Percentiles rank a stretch among this genome's conserved stretches.
These are phyloP conservation scores for Graphium sp. DNA, from an alignment of 2,329 filamentous ascomycete species.

Conservation along the genomic window DNA sequence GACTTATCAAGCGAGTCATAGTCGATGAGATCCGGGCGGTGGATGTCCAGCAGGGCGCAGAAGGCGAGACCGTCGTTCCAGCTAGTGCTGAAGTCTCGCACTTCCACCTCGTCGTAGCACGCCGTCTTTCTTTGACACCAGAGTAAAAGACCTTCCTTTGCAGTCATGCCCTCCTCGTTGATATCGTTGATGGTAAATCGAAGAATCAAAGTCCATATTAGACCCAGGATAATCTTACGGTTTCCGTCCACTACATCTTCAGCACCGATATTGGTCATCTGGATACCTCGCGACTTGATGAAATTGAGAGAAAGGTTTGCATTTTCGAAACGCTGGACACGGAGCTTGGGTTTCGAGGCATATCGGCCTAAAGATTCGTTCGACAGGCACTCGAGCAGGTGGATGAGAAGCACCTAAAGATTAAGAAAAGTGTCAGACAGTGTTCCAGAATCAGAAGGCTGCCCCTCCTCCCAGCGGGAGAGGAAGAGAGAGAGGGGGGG, in stretches of 20 bases:
- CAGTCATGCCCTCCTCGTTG: constrained; percentile 93
- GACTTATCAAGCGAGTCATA: constrained; percentile 88
- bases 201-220: constrained; percentile 97
- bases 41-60: constrained; percentile 90
- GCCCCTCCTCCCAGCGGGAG: background rate
- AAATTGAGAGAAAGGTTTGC: constrained; percentile 91
- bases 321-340: constrained; percentile 95
- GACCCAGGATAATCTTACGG: constrained; percentile 86
- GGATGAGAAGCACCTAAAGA: constrained; percentile 73
- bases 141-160: constrained; percentile 83
- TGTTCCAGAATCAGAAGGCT: background rate
- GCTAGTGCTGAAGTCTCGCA: constrained; percentile 84
- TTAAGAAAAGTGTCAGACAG: background rate
- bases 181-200: constrained; percentile 98
- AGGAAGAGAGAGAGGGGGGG: background rate
- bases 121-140: constrained; percentile 99
- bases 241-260: constrained; percentile 98
- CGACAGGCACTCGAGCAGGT: constrained; percentile 90
- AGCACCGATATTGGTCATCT: constrained; percentile 96
- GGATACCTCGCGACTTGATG: constrained; percentile 77
- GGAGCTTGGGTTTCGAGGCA: constrained; percentile 87
- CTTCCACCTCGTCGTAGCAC: constrained; percentile 93
- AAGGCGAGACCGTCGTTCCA: constrained; percentile 98
- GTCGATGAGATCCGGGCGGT: constrained; percentile 92
- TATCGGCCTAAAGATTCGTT: constrained; percentile 91